These are phyloP conservation scores for Schizochytrium sp. DNA, from an alignment of 108 stramenopile genomes.

Conservation along the genomic window DNA sequence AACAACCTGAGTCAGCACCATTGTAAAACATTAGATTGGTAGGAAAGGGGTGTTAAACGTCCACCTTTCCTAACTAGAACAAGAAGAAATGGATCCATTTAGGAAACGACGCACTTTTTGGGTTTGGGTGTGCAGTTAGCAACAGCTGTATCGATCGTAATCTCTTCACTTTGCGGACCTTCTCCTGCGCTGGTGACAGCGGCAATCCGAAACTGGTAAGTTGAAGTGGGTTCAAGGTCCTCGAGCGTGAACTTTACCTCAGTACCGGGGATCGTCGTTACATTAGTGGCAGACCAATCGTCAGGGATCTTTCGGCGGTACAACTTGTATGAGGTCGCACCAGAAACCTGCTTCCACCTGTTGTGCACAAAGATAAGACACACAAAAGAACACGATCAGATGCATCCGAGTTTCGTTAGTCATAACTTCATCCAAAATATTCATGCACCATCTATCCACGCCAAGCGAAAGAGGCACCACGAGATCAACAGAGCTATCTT, in stretches of 20 bases:
- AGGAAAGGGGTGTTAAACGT: not conserved
- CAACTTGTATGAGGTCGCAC: slow-evolving; percentile 46
- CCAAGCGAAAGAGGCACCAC: too few relatives aligned
- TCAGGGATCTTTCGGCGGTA: slow-evolving; percentile 58
- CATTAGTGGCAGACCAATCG: slow-evolving; percentile 8
- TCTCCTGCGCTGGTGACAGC: slow-evolving; percentile 51
- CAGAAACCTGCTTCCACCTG: slow-evolving; percentile 51
- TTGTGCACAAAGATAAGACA: not conserved
- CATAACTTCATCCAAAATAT: too few relatives aligned
- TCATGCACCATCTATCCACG: too few relatives aligned
- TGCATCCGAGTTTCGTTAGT: too few relatives aligned
- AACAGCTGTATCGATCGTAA: slow-evolving; percentile 47
- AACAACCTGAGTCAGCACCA: not conserved
- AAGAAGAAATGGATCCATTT: not conserved
- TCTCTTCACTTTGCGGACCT: slow-evolving; percentile 19
- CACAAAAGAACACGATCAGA: not conserved
- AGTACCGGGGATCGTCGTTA: not conserved
- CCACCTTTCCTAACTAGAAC: not conserved
- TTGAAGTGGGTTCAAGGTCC: slow-evolving; percentile 45
- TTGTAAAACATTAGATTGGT: slow-evolving; percentile 19
- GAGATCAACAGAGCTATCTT: too few relatives aligned
- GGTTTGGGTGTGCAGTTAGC: slow-evolving; percentile 53
- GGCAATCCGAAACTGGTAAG: slow-evolving; percentile 52
- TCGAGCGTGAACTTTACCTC: slow-evolving; percentile 17
- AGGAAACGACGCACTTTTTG: slow-evolving; percentile 47